phyloP scores from a whole-genome alignment of 2,329 filamentous ascomycete species.

The Hirsutella rhossiliensis region DNA sequence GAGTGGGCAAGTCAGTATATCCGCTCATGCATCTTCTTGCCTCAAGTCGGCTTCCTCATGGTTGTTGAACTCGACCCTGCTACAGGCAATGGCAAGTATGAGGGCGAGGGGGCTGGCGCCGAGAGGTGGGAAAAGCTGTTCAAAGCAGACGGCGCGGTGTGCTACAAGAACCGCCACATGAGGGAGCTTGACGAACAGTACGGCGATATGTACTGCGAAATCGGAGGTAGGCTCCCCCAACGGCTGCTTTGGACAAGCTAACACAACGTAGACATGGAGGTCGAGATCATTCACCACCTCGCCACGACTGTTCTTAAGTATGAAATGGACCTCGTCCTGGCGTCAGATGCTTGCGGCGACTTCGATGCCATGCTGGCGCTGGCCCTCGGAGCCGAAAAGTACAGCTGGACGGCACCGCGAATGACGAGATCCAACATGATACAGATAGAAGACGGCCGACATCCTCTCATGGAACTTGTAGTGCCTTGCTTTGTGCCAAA shows the following conservation, averaged over 20 bases:
- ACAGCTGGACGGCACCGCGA: slow-evolving; percentile 56
- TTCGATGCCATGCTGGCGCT: slow-evolving; percentile 78
- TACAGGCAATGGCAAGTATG: slow-evolving; percentile 48
- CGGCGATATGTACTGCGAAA: slow-evolving; percentile 75
- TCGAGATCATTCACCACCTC: slow-evolving; percentile 74
- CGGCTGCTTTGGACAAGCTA: slow-evolving; percentile 5
- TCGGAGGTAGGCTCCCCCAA: slow-evolving; percentile 51
- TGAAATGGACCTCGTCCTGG: slow-evolving; percentile 50
- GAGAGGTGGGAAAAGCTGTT: slow-evolving; percentile 72
- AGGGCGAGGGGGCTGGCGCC: slow-evolving; percentile 41
- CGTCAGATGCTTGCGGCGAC: slow-evolving; percentile 76
- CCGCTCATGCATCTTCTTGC: slow-evolving; percentile 76
- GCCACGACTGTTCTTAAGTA: slow-evolving; percentile 58
- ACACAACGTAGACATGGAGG: slow-evolving; percentile 57
- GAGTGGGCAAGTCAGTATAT: slow-evolving; percentile 40
- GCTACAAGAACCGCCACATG: slow-evolving; percentile 83
- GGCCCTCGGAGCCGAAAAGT: slow-evolving; percentile 61
- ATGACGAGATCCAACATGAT: slow-evolving; percentile 62
- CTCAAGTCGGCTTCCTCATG: slow-evolving; percentile 82
- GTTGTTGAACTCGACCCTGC: slow-evolving; percentile 44
- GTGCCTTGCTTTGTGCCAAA: slow-evolving; percentile 77
- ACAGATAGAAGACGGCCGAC: slow-evolving; percentile 65
- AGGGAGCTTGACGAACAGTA: slow-evolving; percentile 66
- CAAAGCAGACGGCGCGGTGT: slow-evolving; percentile 54
- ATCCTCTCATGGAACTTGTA: slow-evolving; percentile 76